Percentiles rank a stretch among this genome's conserved stretches.
phyloP scores from a whole-genome alignment of 1,139 yeast genomes.

The Kodamaea anthophila region DNA sequence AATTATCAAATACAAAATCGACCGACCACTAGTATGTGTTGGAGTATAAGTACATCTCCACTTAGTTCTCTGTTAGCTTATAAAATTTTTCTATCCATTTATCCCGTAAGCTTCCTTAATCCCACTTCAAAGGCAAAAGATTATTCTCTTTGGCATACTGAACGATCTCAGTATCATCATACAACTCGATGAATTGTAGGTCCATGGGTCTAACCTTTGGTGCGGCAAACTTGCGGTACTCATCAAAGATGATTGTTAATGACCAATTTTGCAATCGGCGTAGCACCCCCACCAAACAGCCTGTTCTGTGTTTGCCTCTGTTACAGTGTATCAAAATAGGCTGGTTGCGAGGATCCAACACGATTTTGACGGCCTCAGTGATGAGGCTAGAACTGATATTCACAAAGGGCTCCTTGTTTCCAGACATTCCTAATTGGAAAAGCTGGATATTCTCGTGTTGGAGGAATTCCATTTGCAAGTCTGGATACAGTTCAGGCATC shows the following conservation, averaged over 20 bases:
- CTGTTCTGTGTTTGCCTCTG: conserved; percentile 94
- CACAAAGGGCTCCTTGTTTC: conserved; percentile 93
- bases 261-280: conserved; percentile 90
- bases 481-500: conserved; percentile 89
- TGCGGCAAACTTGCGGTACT: conserved; percentile 86
- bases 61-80: too few species aligned
- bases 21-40: too few species aligned
- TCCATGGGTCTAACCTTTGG: conserved; percentile 95
- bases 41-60: too few species aligned
- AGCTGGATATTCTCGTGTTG: conserved; percentile 55
- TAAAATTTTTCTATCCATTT: too few species aligned
- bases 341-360: conserved; percentile 77
- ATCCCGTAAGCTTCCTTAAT: too few species aligned
- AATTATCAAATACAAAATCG: too few species aligned
- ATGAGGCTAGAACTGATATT: conserved; percentile 72
- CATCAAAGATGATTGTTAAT: conserved; percentile 87
- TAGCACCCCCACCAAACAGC: conserved; percentile 89
- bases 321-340: conserved; percentile 92
- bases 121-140: conserved; percentile 71
- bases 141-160: conserved; percentile 44
- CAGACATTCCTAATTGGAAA: conserved; percentile 89
- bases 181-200: conserved; percentile 89
- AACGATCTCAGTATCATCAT: conserved; percentile 58
- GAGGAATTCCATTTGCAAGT: conserved; percentile 61
- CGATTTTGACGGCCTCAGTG: conserved; percentile 75